These are phyloP conservation scores for Porodaedalea pini DNA, from an alignment of 1,284 basidiomycete species.

Conservation along the genomic window DNA sequence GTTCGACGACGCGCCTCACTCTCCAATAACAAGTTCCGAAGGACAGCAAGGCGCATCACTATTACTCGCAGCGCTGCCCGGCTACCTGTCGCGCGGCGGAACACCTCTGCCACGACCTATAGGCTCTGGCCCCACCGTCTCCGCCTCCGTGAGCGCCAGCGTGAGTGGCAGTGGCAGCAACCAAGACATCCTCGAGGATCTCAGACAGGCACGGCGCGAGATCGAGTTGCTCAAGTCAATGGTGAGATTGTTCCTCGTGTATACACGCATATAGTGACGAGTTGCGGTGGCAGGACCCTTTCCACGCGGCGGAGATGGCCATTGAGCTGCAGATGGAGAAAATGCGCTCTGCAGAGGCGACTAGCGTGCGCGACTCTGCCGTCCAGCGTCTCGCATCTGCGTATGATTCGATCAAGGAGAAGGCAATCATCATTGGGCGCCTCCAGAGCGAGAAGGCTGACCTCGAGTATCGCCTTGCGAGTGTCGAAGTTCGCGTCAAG, in stretches of 20 bases:
- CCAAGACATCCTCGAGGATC: slow-evolving; percentile 14
- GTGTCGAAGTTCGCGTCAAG: slow-evolving; percentile 3
- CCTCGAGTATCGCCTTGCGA: slow-evolving; percentile 28
- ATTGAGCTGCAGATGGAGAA: slow-evolving; percentile 55
- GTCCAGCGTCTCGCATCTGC: slow-evolving; percentile 58
- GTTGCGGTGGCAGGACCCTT: slow-evolving; percentile 27
- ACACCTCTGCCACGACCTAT: slow-evolving; percentile 9
- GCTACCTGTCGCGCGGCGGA: slow-evolving; percentile 6
- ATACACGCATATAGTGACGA: slow-evolving; percentile 23
- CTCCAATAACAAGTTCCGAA: slow-evolving; percentile 7
- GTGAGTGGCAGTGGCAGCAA: neutral
- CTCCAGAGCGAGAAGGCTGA: slow-evolving; percentile 42
- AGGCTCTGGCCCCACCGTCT: neutral
- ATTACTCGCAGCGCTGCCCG: slow-evolving; percentile 6
- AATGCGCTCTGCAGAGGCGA: slow-evolving; percentile 52
- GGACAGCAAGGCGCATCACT: slow-evolving; percentile 1
- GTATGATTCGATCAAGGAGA: slow-evolving; percentile 57
- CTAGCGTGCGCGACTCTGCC: slow-evolving; percentile 61
- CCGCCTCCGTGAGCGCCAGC: neutral
- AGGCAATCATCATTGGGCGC: slow-evolving; percentile 47
- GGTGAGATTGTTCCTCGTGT: slow-evolving; percentile 23
- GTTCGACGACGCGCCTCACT: slow-evolving; percentile 5
- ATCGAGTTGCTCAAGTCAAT: slow-evolving; percentile 23
- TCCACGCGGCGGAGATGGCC: slow-evolving; percentile 35
- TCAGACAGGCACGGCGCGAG: slow-evolving; percentile 20